phyloP scores from a whole-genome alignment of 805 yeast species.

The Candida railenensis region DNA sequence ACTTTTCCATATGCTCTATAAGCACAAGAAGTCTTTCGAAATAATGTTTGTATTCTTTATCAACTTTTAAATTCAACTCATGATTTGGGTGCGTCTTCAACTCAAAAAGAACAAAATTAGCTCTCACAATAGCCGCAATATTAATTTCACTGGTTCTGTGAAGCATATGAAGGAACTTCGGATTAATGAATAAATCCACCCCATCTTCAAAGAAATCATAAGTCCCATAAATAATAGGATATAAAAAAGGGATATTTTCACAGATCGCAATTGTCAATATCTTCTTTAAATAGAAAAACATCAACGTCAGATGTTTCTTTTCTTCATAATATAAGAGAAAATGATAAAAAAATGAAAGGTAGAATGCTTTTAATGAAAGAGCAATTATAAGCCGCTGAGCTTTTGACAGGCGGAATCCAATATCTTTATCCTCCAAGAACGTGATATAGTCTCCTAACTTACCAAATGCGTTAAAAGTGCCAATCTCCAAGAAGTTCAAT shows the following conservation, averaged over 20 bases:
- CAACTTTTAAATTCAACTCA: conserved; percentile 2
- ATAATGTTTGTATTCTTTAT: conserved; percentile 3
- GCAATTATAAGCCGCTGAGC: conserved; percentile 10
- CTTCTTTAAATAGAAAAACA: conserved; percentile 31
- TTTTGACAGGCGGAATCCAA: conserved; percentile 2
- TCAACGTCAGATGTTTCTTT: conserved; percentile 22
- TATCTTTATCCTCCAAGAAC: conserved; percentile 5
- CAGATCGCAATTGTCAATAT: conserved; percentile 17
- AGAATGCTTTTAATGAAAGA: conserved; percentile 22
- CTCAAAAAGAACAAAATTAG: conserved; percentile 5
- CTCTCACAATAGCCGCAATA: conserved; percentile 7
- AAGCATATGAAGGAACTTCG: conserved; percentile 26
- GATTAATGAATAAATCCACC: conserved; percentile 28
- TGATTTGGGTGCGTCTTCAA: conserved; percentile 1
- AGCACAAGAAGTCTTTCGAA: neutral
- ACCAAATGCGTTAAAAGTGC: conserved; percentile 24
- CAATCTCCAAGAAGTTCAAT: conserved; percentile 30
- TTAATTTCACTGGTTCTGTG: conserved; percentile 31
- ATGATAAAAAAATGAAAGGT: conserved; percentile 35
- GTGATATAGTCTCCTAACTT: conserved; percentile 8
- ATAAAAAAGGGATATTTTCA: conserved; percentile 25
- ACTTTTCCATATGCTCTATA: conserved; percentile 8
- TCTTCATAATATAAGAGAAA: conserved; percentile 35
- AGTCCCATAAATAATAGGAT: conserved; percentile 18
- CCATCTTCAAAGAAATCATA: conserved; percentile 21